phyloP scores from a whole-genome alignment of 805 yeast species.

The Ogataea sp. region DNA sequence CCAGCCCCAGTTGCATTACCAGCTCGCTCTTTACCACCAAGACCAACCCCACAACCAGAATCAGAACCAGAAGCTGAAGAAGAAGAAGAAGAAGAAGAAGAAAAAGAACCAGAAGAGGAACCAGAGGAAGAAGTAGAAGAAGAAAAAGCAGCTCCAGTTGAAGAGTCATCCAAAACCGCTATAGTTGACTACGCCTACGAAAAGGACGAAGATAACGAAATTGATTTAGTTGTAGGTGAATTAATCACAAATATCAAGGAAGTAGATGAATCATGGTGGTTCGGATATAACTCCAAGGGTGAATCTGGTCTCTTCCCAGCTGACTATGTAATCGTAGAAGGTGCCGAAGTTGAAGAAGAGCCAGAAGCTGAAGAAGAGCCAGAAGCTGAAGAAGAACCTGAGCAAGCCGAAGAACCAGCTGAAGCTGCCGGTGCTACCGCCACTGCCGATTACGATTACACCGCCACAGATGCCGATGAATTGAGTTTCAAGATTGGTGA shows the following conservation, averaged over 20 bases:
- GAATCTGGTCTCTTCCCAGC: constrained; percentile 53
- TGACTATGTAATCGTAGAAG: constrained; percentile 36
- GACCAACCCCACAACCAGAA: constrained; percentile 7
- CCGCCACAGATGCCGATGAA: constrained; percentile 90
- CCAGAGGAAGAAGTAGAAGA: constrained; percentile 11
- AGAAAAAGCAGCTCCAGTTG: constrained; percentile 6
- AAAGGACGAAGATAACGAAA: constrained; percentile 71
- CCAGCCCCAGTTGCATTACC: no score
- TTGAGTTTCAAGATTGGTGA: constrained; percentile 81
- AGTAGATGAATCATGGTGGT: constrained; percentile 72
- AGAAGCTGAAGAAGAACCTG: neutral
- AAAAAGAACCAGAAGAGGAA: constrained; percentile 12
- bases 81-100: constrained; percentile 12
- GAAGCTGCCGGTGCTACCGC: constrained; percentile 35
- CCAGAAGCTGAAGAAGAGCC: neutral
- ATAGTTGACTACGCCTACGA: constrained; percentile 75
- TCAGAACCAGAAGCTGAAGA: constrained; percentile 6
- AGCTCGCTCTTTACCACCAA: constrained; percentile 14
- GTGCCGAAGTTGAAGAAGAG: constrained; percentile 13
- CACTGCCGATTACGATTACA: constrained; percentile 69
- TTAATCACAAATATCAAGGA: constrained; percentile 55
- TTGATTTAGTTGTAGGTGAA: constrained; percentile 61
- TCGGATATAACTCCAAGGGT: constrained; percentile 27
- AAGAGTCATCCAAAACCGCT: constrained; percentile 35
- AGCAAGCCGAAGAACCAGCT: constrained; percentile 15